Percentiles rank a stretch among this genome's conserved stretches.
Evolutionary conservation across 2,329 filamentous ascomycete species (phyloP).

Genomic region (Phialophora tarda): DNA sequence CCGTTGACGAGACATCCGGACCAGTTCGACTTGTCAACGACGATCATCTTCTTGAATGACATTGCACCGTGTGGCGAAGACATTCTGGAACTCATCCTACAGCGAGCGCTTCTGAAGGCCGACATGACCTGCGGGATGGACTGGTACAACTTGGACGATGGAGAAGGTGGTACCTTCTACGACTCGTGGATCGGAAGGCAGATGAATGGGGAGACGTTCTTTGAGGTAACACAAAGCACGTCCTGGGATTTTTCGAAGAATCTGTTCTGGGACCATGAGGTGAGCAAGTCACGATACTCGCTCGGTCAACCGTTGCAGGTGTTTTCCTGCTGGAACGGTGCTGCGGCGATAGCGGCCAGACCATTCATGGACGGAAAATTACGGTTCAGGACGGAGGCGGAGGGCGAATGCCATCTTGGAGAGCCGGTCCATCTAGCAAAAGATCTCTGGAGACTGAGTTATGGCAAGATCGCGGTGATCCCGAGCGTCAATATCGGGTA

Average conservation of each 20-base stretch:
- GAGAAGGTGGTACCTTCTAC: constrained; percentile 58
- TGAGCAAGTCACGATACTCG: constrained; percentile 45
- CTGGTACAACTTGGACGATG: constrained; percentile 53
- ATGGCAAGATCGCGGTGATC: constrained; percentile 61
- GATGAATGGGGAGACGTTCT: constrained; percentile 62
- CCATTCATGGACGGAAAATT: constrained; percentile 55
- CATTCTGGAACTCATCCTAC: constrained; percentile 62
- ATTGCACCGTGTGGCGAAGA: constrained; percentile 61
- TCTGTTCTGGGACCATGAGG: constrained; percentile 60
- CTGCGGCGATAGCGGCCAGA: constrained; percentile 54
- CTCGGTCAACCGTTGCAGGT: constrained; percentile 61
- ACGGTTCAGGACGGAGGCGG: constrained; percentile 51
- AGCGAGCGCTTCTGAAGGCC: constrained; percentile 54
- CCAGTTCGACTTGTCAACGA: constrained; percentile 46
- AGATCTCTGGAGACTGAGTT: constrained; percentile 60
- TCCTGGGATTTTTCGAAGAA: constrained; percentile 58
- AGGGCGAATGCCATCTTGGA: constrained; percentile 59
- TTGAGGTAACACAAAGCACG: constrained; percentile 57
- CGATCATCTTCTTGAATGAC: constrained; percentile 62
- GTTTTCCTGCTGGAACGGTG: constrained; percentile 67
- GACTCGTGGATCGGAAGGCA: constrained; percentile 63
- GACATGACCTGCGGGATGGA: constrained; percentile 66
- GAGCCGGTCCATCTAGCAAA: constrained; percentile 64
- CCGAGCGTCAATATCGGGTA: constrained; percentile 64
- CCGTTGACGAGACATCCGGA: constrained; percentile 48